Evolutionary conservation across 2,329 filamentous ascomycete species (phyloP).

Genomic region (Aureobasidium namibiae): DNA sequence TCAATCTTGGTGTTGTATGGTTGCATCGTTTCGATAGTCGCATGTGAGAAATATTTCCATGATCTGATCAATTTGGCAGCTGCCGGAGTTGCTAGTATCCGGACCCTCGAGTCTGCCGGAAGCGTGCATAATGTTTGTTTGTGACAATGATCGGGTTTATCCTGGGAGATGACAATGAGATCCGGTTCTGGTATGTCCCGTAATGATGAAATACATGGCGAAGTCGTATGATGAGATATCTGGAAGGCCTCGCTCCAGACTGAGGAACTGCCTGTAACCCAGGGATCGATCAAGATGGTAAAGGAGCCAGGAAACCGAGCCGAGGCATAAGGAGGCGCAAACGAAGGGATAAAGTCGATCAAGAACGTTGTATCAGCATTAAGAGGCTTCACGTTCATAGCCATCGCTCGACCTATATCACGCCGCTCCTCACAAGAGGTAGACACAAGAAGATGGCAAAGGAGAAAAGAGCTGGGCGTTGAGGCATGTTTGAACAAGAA

Average conservation of each 20-base stretch:
- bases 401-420: slow-evolving; percentile 40
- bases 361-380: slow-evolving; percentile 60
- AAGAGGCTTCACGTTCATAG: slow-evolving; percentile 54
- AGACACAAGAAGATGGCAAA: background rate
- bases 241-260: slow-evolving; percentile 56
- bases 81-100: slow-evolving; percentile 58
- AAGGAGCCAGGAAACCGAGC: slow-evolving; percentile 44
- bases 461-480: background rate
- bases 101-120: slow-evolving; percentile 44
- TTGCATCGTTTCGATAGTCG: slow-evolving; percentile 35
- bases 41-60: slow-evolving; percentile 59
- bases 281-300: slow-evolving; percentile 64
- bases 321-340: slow-evolving; percentile 33
- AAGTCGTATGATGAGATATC: slow-evolving; percentile 46
- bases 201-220: slow-evolving; percentile 51
- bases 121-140: slow-evolving; percentile 60
- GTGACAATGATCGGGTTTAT: slow-evolving; percentile 63
- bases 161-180: slow-evolving; percentile 51
- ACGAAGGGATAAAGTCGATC: slow-evolving; percentile 51
- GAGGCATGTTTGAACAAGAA: slow-evolving; percentile 9
- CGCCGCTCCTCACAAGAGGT: background rate
- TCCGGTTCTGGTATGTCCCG: slow-evolving; percentile 46
- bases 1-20: slow-evolving; percentile 34
- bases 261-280: slow-evolving; percentile 54
- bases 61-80: slow-evolving; percentile 57